Conservation (phyloP, 257 asterid genomes). For the Nicotiana benthamiana region DNA sequence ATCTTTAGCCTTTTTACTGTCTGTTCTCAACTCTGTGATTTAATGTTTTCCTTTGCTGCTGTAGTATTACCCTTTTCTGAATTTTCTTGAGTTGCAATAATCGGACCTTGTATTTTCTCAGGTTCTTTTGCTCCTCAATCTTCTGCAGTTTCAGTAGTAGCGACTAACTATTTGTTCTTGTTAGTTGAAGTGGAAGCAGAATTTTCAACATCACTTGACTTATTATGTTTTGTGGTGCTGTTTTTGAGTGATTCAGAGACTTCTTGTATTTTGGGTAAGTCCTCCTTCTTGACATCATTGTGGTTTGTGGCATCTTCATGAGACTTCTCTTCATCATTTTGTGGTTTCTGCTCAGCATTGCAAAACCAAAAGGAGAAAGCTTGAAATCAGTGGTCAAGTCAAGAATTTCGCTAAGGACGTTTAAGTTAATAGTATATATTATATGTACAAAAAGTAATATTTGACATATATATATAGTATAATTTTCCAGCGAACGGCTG, state of each 20-base stretch:
- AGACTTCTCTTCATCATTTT: constrained; percentile 7
- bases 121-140: not conserved
- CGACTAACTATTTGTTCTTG: not conserved
- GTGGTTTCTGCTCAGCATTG: constrained; percentile 6
- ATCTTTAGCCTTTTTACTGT: not conserved
- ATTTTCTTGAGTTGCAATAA: not conserved
- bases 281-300: not conserved
- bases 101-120: not conserved
- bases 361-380: not conserved
- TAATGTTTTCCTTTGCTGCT: not conserved
- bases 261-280: not conserved
- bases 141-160: not conserved
- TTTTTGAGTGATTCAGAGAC: not conserved
- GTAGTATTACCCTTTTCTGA: not conserved
- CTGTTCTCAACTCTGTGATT: not conserved
- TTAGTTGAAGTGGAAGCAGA: not conserved
- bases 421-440: not conserved
- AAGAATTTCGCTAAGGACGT: not conserved
- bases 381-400: not conserved
- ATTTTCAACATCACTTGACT: not conserved
- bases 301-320: constrained; percentile 2
- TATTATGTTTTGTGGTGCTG: not conserved
- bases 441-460: not conserved
- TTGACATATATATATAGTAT: not conserved
- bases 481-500: not conserved